Percentiles rank a stretch among this genome's conserved stretches.
Evolutionary conservation across 306 rosid species (phyloP).

Genomic region (Luffa acutangula): DNA sequence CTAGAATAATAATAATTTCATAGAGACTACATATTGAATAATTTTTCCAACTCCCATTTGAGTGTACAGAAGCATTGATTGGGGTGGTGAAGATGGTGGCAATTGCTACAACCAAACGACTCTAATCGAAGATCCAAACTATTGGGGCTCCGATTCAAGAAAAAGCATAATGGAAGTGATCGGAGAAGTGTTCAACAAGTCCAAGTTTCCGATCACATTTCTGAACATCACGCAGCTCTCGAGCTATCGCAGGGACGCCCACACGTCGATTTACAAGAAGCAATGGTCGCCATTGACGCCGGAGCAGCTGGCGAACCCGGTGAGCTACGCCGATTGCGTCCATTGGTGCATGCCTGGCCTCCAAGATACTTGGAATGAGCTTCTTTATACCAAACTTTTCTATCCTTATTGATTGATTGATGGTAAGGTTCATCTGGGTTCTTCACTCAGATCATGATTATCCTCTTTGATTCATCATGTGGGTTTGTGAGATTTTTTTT

Average conservation of each 20-base stretch:
- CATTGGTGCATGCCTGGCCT: constrained; percentile 99
- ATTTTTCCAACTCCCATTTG: not conserved
- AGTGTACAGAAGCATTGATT: constrained; percentile 58
- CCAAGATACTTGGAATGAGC: constrained; percentile 99
- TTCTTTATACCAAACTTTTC: constrained; percentile 68
- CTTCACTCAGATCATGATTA: not conserved
- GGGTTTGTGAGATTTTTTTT: constrained; percentile 1
- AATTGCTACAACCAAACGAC: constrained; percentile 86
- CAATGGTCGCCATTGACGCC: constrained; percentile 80
- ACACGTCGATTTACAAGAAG: constrained; percentile 86
- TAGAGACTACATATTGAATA: not conserved
- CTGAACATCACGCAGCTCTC: constrained; percentile 90
- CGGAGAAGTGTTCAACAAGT: constrained; percentile 46
- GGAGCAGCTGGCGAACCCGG: constrained; percentile 71
- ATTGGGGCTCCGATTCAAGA: constrained; percentile 76
- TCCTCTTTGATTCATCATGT: not conserved
- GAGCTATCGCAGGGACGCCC: constrained; percentile 71
- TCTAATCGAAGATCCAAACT: constrained; percentile 42
- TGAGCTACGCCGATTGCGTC: constrained; percentile 81
- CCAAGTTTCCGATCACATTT: constrained; percentile 64
- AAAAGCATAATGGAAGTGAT: constrained; percentile 78
- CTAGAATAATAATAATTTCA: not conserved
- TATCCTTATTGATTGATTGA: constrained; percentile 36
- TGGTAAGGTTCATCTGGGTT: not conserved
- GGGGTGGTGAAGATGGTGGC: constrained; percentile 62